Evolutionary conservation across 140 eudicot species (phyloP), one percentile per base, ranked within the genome.

Genomic region (Oenanthe javanica): DNA sequence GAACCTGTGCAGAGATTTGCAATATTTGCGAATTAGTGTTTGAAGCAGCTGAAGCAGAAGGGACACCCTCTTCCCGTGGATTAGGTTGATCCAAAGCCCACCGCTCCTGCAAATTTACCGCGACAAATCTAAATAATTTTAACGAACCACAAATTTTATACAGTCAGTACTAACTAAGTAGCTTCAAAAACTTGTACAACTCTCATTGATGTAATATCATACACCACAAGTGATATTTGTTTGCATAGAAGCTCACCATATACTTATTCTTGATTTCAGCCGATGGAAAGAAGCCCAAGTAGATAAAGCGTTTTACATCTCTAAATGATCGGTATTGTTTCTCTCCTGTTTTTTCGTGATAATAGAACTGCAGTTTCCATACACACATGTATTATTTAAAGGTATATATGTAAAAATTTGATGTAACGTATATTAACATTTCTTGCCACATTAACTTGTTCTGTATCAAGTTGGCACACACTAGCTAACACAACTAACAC

Each of bases 241-340:
- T 23, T 57, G 66, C 19, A 7, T 6, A 59, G 13, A 59, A 61
- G 36, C 69, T 61, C 69, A 61, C 69, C 69, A 61, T n/a, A 61
- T 61, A 61, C 0, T n/a, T 61, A 5, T n/a, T 61, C 14, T 61
- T 61, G 69, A n/a, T 61, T n/a, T 61, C 69, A 2, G 36, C 69
- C 23, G 69, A 61, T n/a, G 69, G 69, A 61, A 61, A 61, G 69
- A 61, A n/a, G 5, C 69, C 69, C 36, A 61, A 61, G 36, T 61
- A 61, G 69, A 61, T 61, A 61, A 61, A 61, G 36, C 69, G 69
- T n/a, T 61, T 61, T 61, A 61, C 69, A 61, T 61, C 69, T 61
- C 69, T 61, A 61, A 61, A 61, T 61, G 69, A 61, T 9, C 69
- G 36, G 36, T 7, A 61, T 61, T n/a, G 69, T 23, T 61, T 61